Evolutionary conservation across 1,284 basidiomycete species (phyloP).

Genomic region (Sparassis latifolia): DNA sequence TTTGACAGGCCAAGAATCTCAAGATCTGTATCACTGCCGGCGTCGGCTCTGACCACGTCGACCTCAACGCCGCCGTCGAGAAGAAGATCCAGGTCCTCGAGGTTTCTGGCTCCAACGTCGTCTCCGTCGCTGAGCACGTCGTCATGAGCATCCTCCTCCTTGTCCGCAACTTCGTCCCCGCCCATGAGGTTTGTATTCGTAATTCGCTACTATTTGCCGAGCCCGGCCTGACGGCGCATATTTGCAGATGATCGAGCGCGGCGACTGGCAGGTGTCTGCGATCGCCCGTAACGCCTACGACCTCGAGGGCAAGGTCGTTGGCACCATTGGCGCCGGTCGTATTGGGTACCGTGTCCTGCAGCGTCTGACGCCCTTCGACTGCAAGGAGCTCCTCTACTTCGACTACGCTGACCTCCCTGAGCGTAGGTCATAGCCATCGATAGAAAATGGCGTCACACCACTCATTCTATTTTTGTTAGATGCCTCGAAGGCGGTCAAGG

Average conservation of each 20-base stretch:
- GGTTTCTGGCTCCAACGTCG: conserved; percentile 56
- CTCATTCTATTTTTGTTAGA: conserved; percentile 28
- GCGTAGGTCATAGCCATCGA: conserved; percentile 28
- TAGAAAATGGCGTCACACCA: not conserved
- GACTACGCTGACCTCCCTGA: conserved; percentile 84
- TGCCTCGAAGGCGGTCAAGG: conserved; percentile 66
- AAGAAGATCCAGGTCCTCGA: conserved; percentile 62
- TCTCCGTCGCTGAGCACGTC: conserved; percentile 91
- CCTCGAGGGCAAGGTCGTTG: conserved; percentile 87
- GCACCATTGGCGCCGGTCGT: conserved; percentile 81
- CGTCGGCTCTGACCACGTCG: conserved; percentile 92
- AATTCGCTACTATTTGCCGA: conserved; percentile 12
- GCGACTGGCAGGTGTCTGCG: conserved; percentile 82
- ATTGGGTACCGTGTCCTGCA: conserved; percentile 92
- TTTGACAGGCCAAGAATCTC: conserved; percentile 73
- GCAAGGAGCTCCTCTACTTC: conserved; percentile 90
- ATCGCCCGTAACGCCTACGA: conserved; percentile 82
- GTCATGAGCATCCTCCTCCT: conserved; percentile 80
- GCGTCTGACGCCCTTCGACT: conserved; percentile 82
- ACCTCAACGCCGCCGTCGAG: conserved; percentile 85
- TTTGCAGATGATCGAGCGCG: conserved; percentile 66
- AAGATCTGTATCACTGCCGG: conserved; percentile 92
- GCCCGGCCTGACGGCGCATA: not conserved
- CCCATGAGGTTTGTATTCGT: conserved; percentile 45
- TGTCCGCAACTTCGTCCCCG: conserved; percentile 83